Evolutionary conservation across 352 stramenopile genomes (phyloP).

Genomic region (Plasmopara halstedii): DNA sequence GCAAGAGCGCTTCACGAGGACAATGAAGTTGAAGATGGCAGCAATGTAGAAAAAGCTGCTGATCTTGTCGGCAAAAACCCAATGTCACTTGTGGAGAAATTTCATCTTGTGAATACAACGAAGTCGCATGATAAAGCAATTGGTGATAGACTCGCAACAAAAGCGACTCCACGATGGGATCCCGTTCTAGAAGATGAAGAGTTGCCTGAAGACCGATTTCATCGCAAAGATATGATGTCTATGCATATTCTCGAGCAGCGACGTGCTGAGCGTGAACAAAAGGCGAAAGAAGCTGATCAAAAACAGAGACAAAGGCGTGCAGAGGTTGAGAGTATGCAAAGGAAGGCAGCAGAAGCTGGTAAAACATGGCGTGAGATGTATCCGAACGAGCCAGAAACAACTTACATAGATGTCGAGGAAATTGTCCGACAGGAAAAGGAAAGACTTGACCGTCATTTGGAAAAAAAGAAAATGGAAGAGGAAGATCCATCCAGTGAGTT

Average conservation of each 20-base stretch:
- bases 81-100: conserved; percentile 63
- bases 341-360: conserved; percentile 37
- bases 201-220: conserved; percentile 70
- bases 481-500: conserved; percentile 11
- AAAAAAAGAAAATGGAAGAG: conserved; percentile 16
- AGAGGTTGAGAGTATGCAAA: conserved; percentile 49
- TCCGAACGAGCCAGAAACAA: conserved; percentile 63
- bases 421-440: conserved; percentile 47
- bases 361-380: conserved; percentile 81
- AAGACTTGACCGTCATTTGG: conserved; percentile 21
- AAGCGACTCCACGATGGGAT: conserved; percentile 33
- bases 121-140: neutral
- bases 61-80: conserved; percentile 6
- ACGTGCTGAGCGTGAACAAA: conserved; percentile 48
- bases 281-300: conserved; percentile 42
- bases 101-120: conserved; percentile 36
- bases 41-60: neutral
- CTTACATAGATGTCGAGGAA: conserved; percentile 69
- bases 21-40: conserved; percentile 1
- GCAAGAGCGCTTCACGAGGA: conserved; percentile 40
- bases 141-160: neutral
- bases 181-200: conserved; percentile 68
- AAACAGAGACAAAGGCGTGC: conserved; percentile 37
- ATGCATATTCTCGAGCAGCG: conserved; percentile 81
- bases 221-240: conserved; percentile 79